Conservation (phyloP, 441 rosid genomes). For the Gossypium lobatum region DNA sequence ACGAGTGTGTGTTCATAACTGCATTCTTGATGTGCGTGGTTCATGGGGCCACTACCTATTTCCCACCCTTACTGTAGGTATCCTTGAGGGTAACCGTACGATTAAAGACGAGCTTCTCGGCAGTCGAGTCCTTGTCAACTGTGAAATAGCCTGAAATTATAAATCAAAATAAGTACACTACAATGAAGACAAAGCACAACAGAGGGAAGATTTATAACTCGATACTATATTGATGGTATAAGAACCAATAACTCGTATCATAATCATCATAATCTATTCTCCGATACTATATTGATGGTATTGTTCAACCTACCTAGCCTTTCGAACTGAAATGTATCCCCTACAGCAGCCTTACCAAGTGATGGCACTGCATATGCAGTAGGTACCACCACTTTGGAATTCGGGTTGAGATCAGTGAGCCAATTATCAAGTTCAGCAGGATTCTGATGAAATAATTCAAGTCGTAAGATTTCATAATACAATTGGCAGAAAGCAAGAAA, state of each 20-base stretch:
- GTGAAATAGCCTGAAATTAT: conserved; percentile 61
- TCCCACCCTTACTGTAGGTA: conserved; percentile 60
- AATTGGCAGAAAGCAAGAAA: conserved; percentile 2
- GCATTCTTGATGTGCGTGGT: not conserved
- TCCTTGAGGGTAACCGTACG: conserved; percentile 82
- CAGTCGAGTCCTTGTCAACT: conserved; percentile 68
- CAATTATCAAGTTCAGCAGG: conserved; percentile 85
- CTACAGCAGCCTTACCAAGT: conserved; percentile 51
- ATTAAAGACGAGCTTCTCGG: conserved; percentile 72
- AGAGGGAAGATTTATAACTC: not conserved
- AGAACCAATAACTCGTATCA: not conserved
- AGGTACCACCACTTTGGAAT: conserved; percentile 60
- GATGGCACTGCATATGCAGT: conserved; percentile 60
- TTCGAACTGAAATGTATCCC: conserved; percentile 82
- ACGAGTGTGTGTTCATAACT: conserved; percentile 8
- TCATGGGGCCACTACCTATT: conserved; percentile 6
- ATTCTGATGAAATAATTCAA: conserved; percentile 47
- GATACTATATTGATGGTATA: not conserved
- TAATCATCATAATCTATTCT: not conserved
- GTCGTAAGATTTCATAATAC: conserved; percentile 4
- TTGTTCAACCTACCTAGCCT: conserved; percentile 47
- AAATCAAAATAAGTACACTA: conserved; percentile 4
- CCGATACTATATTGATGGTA: not conserved
- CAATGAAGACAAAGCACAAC: not conserved
- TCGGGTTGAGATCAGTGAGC: conserved; percentile 66